Percentiles rank a stretch among this genome's conserved stretches.
phyloP scores from a whole-genome alignment of 305 asterid genomes.

The Fraxinus velutina region DNA sequence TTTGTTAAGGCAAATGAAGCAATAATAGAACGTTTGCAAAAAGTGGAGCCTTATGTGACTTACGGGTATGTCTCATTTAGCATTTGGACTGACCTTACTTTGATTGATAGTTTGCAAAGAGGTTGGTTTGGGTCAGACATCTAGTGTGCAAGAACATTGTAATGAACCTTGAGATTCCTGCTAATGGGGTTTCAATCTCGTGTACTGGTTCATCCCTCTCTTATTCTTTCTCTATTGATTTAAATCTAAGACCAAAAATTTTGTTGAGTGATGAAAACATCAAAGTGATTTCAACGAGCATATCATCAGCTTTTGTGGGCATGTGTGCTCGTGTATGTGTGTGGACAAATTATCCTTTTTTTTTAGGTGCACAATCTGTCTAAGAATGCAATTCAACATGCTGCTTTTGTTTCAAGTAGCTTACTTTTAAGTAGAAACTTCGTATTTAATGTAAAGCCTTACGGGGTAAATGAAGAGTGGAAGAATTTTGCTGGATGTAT shows the following conservation, averaged over 20 bases:
- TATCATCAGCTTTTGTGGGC: not conserved
- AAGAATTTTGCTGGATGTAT: not conserved
- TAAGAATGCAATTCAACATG: not conserved
- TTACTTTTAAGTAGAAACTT: not conserved
- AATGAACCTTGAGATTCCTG: not conserved
- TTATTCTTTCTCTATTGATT: not conserved
- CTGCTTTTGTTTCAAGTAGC: not conserved
- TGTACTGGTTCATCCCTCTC: not conserved
- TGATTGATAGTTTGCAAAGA: not conserved
- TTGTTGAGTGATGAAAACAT: not conserved
- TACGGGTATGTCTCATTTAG: constrained; percentile 61
- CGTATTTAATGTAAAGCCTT: not conserved
- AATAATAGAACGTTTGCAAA: constrained; percentile 53
- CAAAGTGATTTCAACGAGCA: not conserved
- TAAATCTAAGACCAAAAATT: not conserved
- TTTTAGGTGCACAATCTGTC: not conserved
- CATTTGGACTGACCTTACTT: not conserved
- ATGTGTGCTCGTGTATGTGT: not conserved
- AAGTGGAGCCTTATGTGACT: constrained; percentile 86
- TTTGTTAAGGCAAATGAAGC: constrained; percentile 64
- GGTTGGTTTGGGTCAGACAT: not conserved
- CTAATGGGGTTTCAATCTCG: not conserved
- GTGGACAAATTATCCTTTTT: not conserved
- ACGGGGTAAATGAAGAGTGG: not conserved
- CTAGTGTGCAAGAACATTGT: not conserved